Evolutionary conservation across 2,329 filamentous ascomycete species (phyloP), one percentile per base, ranked within the genome.

Genomic region (Pseudopyricularia javanii): DNA sequence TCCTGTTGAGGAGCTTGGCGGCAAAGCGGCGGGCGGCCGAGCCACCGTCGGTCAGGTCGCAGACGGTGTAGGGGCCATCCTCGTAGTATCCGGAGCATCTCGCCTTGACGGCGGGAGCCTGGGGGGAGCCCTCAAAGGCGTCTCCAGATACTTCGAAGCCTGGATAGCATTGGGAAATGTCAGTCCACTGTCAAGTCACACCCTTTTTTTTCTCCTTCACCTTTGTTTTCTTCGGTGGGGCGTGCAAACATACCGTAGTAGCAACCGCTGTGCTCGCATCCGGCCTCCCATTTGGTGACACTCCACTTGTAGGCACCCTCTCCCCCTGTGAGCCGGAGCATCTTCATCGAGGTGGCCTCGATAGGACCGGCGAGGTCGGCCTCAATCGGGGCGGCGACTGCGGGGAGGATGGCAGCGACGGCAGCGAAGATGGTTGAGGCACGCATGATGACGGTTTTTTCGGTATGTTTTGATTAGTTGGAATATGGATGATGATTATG

Each of bases 201-300:
- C n/a, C n/a, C n/a, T n/a, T n/a, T n/a, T n/a, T n/a, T n/a, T n/a
- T n/a, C n/a, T n/a, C n/a, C n/a, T n/a, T n/a, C n/a, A n/a, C n/a
- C n/a, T n/a, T n/a, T n/a, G n/a, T n/a, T n/a, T n/a, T n/a, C n/a
- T n/a, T 22, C 2, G n/a, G 14, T 20, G 3, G 7, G 37, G 7
- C 11, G 9, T 3, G 2, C n/a, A 40, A 4, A 50, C 55, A 15
- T n/a, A 56, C 56, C 47, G 47, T 53, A 55, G 7, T 49, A 52
- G 47, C 52, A 55, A 26, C 55, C 53, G 1, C 49, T 17, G 12
- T 40, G 47, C 20, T 47, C 32, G 33, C 54, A 54, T 15, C 50
- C 51, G 8, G 50, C 56, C 20, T 45, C 53, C 52, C 55, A 57
- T 15, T 49, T 35, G 14, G 55, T 47, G 20, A 56, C 26, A 20